Percentiles rank a stretch among this genome's conserved stretches.
phyloP scores from a whole-genome alignment of 1,284 basidiomycete species.

The Tremellales sp. region DNA sequence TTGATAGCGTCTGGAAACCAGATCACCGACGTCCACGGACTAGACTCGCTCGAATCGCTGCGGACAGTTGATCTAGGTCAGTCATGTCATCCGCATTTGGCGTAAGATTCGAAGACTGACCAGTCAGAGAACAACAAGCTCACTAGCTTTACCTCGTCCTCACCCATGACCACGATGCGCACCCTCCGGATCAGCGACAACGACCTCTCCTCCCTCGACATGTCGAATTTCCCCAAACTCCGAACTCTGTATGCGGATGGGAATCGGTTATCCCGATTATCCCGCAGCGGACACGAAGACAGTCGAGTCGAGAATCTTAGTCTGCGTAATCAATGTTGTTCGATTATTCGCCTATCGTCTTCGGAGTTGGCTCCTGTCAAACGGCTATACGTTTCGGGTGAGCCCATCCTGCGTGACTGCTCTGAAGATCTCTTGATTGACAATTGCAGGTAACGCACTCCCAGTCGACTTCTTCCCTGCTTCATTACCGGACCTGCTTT shows the following conservation, averaged over 20 bases:
- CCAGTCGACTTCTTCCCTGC: slow-evolving; percentile 53
- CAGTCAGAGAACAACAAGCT: slow-evolving; percentile 65
- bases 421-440: neutral
- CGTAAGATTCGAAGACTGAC: neutral
- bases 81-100: slow-evolving; percentile 45
- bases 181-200: slow-evolving; percentile 84
- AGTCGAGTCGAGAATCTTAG: slow-evolving; percentile 83
- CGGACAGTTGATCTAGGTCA: slow-evolving; percentile 74
- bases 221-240: slow-evolving; percentile 64
- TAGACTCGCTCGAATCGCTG: slow-evolving; percentile 62
- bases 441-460: slow-evolving; percentile 45
- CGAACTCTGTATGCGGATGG: slow-evolving; percentile 91
- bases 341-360: slow-evolving; percentile 50
- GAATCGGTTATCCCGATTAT: slow-evolving; percentile 60
- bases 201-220: slow-evolving; percentile 64
- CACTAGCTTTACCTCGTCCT: slow-evolving; percentile 19
- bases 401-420: slow-evolving; percentile 42
- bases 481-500: slow-evolving; percentile 77
- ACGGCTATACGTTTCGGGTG: slow-evolving; percentile 88
- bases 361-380: slow-evolving; percentile 82
- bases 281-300: slow-evolving; percentile 52
- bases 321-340: slow-evolving; percentile 72
- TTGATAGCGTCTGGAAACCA: slow-evolving; percentile 75
- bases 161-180: slow-evolving; percentile 63
- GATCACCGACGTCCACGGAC: slow-evolving; percentile 59